Conservation (phyloP, 2,329 filamentous ascomycete genomes). For the Knoxdaviesia capensis region DNA sequence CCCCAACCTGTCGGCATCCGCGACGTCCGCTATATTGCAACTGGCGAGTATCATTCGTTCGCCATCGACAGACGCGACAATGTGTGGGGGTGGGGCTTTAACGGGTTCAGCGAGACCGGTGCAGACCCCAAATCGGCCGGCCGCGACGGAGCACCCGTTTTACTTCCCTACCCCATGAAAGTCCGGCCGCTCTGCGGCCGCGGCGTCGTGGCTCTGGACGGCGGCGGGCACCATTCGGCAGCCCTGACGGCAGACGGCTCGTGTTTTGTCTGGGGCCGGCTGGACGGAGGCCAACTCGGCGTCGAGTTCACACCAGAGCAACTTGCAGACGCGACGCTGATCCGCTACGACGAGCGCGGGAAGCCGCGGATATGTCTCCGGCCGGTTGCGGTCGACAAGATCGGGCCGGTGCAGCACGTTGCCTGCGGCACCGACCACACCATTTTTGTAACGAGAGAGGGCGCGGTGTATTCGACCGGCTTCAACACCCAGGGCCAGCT, state of each 20-base stretch:
- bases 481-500: slow-evolving; percentile 21
- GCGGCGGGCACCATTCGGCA: slow-evolving; percentile 49
- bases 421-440: slow-evolving; percentile 46
- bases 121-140: slow-evolving; percentile 16
- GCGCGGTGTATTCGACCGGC: slow-evolving; percentile 50
- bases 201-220: slow-evolving; percentile 41
- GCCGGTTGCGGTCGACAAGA: slow-evolving; percentile 33
- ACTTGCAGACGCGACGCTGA: slow-evolving; percentile 22
- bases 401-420: slow-evolving; percentile 23
- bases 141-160: slow-evolving; percentile 21
- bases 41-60: slow-evolving; percentile 56
- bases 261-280: slow-evolving; percentile 32
- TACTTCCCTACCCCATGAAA: slow-evolving; percentile 42
- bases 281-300: slow-evolving; percentile 28
- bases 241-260: slow-evolving; percentile 27
- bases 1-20: slow-evolving; percentile 22
- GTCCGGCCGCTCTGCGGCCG: slow-evolving; percentile 39
- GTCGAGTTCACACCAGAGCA: slow-evolving; percentile 25
- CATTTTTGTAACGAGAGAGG: slow-evolving; percentile 41
- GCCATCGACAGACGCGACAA: slow-evolving; percentile 45
- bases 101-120: slow-evolving; percentile 59
- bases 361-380: slow-evolving; percentile 39
- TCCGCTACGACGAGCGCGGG: slow-evolving; percentile 33
- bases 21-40: slow-evolving; percentile 34
- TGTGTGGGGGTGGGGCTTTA: slow-evolving; percentile 62